Conservation (phyloP, 306 rosid genomes). For the Lathyrus oleraceus region DNA sequence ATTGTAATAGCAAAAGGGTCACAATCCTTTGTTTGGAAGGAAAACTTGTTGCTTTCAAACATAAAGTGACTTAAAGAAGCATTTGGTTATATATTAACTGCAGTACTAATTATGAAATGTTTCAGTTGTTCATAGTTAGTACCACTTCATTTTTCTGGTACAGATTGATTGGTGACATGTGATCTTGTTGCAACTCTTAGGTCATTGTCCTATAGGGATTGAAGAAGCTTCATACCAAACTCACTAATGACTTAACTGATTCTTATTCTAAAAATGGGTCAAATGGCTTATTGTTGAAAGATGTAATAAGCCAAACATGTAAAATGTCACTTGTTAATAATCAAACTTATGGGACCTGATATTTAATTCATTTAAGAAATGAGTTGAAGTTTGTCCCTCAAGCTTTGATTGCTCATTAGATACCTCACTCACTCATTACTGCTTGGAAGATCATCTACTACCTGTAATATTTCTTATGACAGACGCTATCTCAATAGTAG, state of each 20-base stretch:
- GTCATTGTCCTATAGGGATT: conserved; percentile 29
- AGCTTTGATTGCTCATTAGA: conserved; percentile 5
- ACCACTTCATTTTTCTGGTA: conserved; percentile 34
- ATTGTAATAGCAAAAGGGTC: not conserved
- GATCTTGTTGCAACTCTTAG: conserved; percentile 31
- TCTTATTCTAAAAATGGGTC: not conserved
- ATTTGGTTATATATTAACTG: conserved; percentile 12
- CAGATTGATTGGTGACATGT: conserved; percentile 30
- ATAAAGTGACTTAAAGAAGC: conserved; percentile 2
- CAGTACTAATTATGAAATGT: not conserved
- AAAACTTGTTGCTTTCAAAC: conserved; percentile 22
- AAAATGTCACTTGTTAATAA: not conserved
- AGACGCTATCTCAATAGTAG: not conserved
- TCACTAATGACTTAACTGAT: conserved; percentile 1
- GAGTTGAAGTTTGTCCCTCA: conserved; percentile 1
- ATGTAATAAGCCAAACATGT: not conserved
- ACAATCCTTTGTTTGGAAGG: not conserved
- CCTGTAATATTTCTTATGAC: not conserved
- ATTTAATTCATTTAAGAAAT: not conserved
- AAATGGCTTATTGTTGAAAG: conserved; percentile 11
- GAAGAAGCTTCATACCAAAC: conserved; percentile 34
- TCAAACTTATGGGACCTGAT: not conserved
- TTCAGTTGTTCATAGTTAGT: conserved; percentile 30
- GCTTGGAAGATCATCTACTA: not conserved
- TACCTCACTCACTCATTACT: not conserved